Conservation (phyloP, 495 filamentous ascomycete genomes). For the Penicillium desertorum region DNA sequence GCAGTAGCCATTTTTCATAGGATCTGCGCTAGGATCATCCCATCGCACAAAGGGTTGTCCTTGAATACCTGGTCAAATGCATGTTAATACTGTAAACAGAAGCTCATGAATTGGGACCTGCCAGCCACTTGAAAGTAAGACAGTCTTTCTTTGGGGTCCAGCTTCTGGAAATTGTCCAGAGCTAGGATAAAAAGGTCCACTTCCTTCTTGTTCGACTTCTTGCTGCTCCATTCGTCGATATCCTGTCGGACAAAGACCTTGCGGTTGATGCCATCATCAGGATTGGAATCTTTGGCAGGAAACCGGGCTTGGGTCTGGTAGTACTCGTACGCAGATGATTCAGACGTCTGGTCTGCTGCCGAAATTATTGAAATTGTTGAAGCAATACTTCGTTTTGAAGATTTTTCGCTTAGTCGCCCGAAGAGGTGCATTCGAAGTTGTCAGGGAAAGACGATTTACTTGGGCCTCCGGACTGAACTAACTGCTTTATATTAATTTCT, state of each 20-base stretch:
- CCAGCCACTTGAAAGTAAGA: conserved; percentile 38
- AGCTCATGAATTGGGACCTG: not conserved
- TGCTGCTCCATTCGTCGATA: conserved; percentile 13
- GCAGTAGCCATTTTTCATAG: no score
- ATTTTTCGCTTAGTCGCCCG: conserved; percentile 6
- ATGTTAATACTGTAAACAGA: not conserved
- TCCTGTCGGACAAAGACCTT: conserved; percentile 15
- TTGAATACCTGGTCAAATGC: not conserved
- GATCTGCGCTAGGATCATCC: no score
- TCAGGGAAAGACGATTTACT: not conserved
- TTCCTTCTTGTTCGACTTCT: conserved; percentile 13
- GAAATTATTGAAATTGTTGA: not conserved
- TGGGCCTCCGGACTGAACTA: not conserved
- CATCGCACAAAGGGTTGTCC: no score
- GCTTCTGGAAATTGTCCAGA: conserved; percentile 27
- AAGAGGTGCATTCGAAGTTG: conserved; percentile 14
- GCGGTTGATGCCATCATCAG: conserved; percentile 5
- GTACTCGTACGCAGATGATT: not conserved
- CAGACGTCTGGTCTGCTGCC: conserved; percentile 2
- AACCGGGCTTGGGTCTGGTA: conserved; percentile 8
- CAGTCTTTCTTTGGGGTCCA: conserved; percentile 17
- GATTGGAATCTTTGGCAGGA: conserved; percentile 1
- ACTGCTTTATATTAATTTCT: not conserved
- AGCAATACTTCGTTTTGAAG: conserved; percentile 5
- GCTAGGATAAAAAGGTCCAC: conserved; percentile 38